Conservation (phyloP, 2,329 filamentous ascomycete species). For the Verticillium klebahnii region DNA sequence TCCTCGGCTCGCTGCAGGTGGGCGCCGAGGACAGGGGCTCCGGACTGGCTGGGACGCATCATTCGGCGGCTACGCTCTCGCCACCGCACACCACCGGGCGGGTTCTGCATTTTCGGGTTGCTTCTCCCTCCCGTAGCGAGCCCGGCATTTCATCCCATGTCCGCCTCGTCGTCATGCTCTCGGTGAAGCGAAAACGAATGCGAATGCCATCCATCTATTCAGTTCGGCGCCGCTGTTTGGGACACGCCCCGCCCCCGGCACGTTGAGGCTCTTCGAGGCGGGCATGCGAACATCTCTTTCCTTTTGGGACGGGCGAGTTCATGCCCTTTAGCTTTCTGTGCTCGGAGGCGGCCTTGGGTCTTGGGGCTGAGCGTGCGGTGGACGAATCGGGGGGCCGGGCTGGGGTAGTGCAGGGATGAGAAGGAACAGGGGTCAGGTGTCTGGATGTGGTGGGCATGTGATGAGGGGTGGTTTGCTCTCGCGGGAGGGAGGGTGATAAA, state of each 20-base stretch:
- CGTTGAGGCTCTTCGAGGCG: background rate
- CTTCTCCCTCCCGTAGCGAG: background rate
- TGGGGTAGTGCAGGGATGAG: background rate
- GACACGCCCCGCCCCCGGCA: no score
- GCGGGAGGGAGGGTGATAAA: background rate
- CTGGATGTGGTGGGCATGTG: background rate
- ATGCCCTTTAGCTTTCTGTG: background rate
- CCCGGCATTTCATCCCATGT: background rate
- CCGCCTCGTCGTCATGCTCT: background rate
- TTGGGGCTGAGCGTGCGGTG: background rate
- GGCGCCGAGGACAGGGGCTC: background rate
- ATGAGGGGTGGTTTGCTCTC: background rate
- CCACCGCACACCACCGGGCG: background rate
- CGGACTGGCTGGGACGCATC: background rate
- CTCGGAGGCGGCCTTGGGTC: background rate
- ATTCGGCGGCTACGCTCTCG: background rate
- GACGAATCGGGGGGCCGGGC: background rate
- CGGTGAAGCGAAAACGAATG: background rate
- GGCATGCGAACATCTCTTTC: background rate
- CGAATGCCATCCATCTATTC: background rate
- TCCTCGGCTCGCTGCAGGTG: background rate
- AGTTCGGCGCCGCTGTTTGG: no score
- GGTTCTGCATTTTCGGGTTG: background rate
- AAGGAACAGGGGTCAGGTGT: background rate
- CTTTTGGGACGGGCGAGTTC: no score